Evolutionary conservation across 2,329 filamentous ascomycete genomes (phyloP), one percentile per base, ranked within the genome.

Genomic region (Calycina marina): DNA sequence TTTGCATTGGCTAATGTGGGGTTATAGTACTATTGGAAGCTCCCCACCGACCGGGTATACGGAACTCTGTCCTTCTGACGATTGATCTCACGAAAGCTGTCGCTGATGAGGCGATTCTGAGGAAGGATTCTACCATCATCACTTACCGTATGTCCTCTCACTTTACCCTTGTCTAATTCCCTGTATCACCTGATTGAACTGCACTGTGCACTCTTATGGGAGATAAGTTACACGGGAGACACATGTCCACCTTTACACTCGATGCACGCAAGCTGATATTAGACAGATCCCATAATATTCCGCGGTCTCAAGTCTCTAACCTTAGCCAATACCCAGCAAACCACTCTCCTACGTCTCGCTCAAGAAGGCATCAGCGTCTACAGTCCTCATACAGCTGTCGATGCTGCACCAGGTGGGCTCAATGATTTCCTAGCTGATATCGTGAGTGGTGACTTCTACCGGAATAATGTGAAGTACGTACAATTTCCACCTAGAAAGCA

Each of bases 251-350:
- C n/a, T n/a, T n/a, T n/a, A n/a, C n/a, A n/a, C n/a, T n/a, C n/a
- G n/a, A n/a, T n/a, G n/a, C n/a, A n/a, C n/a, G n/a, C n/a, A n/a
- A n/a, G n/a, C n/a, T n/a, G n/a, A n/a, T n/a, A n/a, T n/a, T n/a
- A n/a, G n/a, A n/a, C n/a, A 92, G 83, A 98, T 57, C 90, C 90
- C 14, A 90, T 96, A 53, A 96, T 98, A 52, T 98, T 98, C 64
- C 75, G 81, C 30, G 81, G 81, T 32, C 67, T 98, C 45, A 98
- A 94, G 59, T 78, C 82, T 42, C 63, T 98, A 51, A 93, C 83
- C 18, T 69, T 85, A 29, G 67, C 68, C 40, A 81, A 98, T 51
- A 70, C 83, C 6, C 90, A 96, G 55, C 90, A 98, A 53, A 69
- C 76, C 26, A 82, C 82, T 5, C 70, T 98, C 18, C 66, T 98